Evolutionary conservation across 192 early-diverging fungal genomes (phyloP).

Genomic region (Entomortierella parvispora): DNA sequence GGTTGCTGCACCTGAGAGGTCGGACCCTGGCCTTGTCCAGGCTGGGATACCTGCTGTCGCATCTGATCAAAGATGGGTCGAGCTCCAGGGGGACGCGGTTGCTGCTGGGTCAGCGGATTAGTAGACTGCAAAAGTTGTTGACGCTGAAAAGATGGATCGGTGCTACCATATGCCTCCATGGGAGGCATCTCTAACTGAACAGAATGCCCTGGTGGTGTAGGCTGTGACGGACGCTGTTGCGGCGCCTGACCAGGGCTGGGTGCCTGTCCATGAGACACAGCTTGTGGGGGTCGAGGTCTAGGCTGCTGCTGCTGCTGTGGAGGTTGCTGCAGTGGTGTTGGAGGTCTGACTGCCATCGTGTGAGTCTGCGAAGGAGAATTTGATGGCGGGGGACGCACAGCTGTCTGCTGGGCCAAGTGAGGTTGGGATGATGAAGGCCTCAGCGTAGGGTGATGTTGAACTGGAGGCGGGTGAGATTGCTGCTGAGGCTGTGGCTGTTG

Average conservation of each 20-base stretch:
- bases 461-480: constrained; percentile 8
- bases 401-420: constrained; percentile 23
- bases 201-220: neutral
- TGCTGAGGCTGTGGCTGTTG: constrained; percentile 14
- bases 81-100: constrained; percentile 24
- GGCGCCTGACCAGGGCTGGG: constrained; percentile 1
- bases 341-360: constrained; percentile 19
- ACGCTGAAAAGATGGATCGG: neutral
- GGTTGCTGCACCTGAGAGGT: constrained; percentile 18
- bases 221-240: constrained; percentile 9
- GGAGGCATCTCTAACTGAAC: constrained; percentile 8
- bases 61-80: constrained; percentile 43
- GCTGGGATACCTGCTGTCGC: constrained; percentile 23
- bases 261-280: constrained; percentile 14
- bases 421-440: constrained; percentile 29
- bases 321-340: constrained; percentile 16
- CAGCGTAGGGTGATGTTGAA: constrained; percentile 13
- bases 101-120: neutral
- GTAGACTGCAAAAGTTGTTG: neutral
- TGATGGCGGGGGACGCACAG: constrained; percentile 11
- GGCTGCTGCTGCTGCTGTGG: constrained; percentile 27
- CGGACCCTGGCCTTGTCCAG: constrained; percentile 10
- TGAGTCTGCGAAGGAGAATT: constrained; percentile 32
- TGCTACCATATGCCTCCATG: neutral
- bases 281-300: constrained; percentile 36